These are phyloP conservation scores for Hibiscus syriacus DNA, from an alignment of 345 rosid species.

Conservation along the genomic window DNA sequence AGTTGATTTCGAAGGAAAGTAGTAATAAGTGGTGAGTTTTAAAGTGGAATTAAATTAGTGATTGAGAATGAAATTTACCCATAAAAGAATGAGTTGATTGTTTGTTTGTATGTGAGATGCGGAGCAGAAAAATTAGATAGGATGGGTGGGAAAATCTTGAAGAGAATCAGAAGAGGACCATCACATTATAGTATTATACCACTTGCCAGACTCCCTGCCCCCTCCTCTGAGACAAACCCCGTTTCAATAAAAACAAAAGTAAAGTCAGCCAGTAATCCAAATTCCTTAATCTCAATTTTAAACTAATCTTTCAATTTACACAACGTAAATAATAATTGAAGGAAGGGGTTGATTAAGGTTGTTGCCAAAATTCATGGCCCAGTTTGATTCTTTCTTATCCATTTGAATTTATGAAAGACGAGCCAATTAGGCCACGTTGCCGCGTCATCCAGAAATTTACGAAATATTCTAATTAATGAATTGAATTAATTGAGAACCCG, in stretches of 20 bases:
- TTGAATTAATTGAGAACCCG: not conserved
- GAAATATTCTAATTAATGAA: not conserved
- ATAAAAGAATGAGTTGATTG: not conserved
- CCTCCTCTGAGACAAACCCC: not conserved
- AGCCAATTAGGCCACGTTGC: not conserved
- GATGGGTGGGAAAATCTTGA: constrained; percentile 12
- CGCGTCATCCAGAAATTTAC: not conserved
- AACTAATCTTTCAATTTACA: too few relatives aligned
- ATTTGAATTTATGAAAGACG: not conserved
- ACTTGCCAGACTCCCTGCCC: not conserved
- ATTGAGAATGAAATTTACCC: too few relatives aligned
- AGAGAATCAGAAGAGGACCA: constrained; percentile 19
- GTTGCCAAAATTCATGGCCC: not conserved
- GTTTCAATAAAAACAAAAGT: too few relatives aligned
- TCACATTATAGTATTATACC: not conserved
- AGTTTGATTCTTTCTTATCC: constrained; percentile 12
- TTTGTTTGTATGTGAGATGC: not conserved
- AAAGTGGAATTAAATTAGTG: too few relatives aligned
- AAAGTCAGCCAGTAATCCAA: too few relatives aligned
- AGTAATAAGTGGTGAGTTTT: too few relatives aligned
- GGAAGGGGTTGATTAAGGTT: not conserved
- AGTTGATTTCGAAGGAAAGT: not conserved
- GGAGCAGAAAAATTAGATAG: not conserved
- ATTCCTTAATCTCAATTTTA: not conserved
- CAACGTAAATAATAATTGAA: not conserved